These are phyloP conservation scores for Monosporascus sp. DNA, from an alignment of 2,329 filamentous ascomycete genomes.

Conservation along the genomic window DNA sequence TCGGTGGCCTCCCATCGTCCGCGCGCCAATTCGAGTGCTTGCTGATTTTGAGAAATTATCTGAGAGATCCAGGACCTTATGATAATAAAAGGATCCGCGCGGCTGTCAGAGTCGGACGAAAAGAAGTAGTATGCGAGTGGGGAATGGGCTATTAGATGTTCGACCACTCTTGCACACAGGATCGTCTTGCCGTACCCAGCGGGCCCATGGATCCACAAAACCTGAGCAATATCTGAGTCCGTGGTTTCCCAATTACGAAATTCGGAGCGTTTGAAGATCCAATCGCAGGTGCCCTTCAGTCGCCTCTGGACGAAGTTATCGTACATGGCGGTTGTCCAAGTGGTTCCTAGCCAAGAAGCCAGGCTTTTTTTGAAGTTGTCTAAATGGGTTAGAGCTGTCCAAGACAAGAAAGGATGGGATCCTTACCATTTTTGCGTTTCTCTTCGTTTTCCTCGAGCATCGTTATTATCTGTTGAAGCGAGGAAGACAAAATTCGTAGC, in stretches of 20 bases:
- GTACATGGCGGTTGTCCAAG: constrained; percentile 3
- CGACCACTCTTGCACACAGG: constrained; percentile 22
- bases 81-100: constrained; percentile 17
- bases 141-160: constrained; percentile 10
- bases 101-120: constrained; percentile 20
- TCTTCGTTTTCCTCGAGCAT: too few species aligned
- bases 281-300: constrained; percentile 20
- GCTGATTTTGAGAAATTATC: constrained; percentile 3
- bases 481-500: too few species aligned
- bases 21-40: constrained; percentile 8
- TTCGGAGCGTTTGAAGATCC: constrained; percentile 16
- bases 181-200: constrained; percentile 30
- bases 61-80: constrained; percentile 28
- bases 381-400: too few species aligned
- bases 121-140: constrained; percentile 27
- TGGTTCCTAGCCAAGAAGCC: not conserved
- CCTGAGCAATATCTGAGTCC: not conserved
- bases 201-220: constrained; percentile 28
- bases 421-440: too few species aligned
- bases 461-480: too few species aligned
- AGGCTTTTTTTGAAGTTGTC: too few species aligned
- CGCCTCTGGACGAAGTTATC: constrained; percentile 13
- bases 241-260: constrained; percentile 14
- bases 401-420: too few species aligned
- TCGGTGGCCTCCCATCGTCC: constrained; percentile 1